Conservation (phyloP, 805 yeast species). For the Wickerhamomyces silvicola region DNA sequence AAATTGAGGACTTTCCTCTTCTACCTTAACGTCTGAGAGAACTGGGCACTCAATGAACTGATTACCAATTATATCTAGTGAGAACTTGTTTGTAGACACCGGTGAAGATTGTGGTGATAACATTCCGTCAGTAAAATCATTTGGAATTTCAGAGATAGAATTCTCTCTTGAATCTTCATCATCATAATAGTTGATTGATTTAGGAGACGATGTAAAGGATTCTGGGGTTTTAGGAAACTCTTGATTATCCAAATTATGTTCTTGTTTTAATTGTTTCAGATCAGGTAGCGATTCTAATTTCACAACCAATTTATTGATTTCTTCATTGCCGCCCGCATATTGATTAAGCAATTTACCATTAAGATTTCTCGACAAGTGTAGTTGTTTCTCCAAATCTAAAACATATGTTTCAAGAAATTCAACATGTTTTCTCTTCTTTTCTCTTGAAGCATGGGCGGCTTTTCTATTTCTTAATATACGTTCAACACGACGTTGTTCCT, state of each 20-base stretch:
- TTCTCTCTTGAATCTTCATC: too few relatives aligned
- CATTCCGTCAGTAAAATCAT: constrained; percentile 6
- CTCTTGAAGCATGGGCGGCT: constrained; percentile 97
- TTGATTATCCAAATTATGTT: constrained; percentile 17
- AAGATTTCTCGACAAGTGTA: constrained; percentile 11
- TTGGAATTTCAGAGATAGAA: too few relatives aligned
- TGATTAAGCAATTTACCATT: constrained; percentile 10
- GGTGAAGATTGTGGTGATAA: constrained; percentile 12
- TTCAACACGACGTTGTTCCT: constrained; percentile 93
- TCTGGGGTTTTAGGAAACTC: constrained; percentile 25
- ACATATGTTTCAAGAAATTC: constrained; percentile 60
- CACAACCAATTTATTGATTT: constrained; percentile 11
- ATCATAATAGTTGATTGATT: constrained; percentile 2
- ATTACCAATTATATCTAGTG: constrained; percentile 18
- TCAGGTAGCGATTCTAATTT: constrained; percentile 17
- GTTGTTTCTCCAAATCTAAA: constrained; percentile 20
- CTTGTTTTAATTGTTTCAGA: constrained; percentile 13
- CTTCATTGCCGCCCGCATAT: constrained; percentile 15
- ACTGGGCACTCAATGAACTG: constrained; percentile 3
- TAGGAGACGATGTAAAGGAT: constrained; percentile 17
- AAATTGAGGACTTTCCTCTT: too few relatives aligned
- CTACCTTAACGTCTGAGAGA: constrained; percentile 4
- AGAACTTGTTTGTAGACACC: constrained; percentile 16
- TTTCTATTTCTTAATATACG: constrained; percentile 88
- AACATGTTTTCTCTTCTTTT: constrained; percentile 89